Base-by-base conservation (phyloP, 2,329 filamentous ascomycete species). In the Penicillium sp. region DNA sequence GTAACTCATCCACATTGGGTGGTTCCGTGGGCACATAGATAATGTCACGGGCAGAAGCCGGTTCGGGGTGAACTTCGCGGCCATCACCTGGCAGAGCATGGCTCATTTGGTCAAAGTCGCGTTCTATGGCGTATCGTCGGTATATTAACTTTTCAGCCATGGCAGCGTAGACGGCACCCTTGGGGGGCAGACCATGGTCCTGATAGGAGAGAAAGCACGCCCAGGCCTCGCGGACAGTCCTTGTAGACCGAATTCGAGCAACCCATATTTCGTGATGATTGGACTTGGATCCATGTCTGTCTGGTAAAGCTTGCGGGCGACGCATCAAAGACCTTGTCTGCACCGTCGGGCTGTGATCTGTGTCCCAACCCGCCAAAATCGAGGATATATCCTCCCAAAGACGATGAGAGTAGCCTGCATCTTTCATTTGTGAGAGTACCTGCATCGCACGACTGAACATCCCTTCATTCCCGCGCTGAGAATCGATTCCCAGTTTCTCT, bases 181-280 rank as follows among this genome's bases (percentile, higher is more conserved):
- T 69, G n/a, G 71, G 64, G 10, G 67, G 68, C 35, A 72, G 61
- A 9, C 67, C 69, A 14, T 74, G 71, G 22, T 79, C 74, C 65
- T 84, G 77, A 57, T 80, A 84, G 5, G 82, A 78, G 40, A 85
- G 69, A 66, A 86, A 88, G 59, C 82, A 85, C 22, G 84, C 84
- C 85, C 85, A 88, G 6, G 85, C 84, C 72, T 88, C 85, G 58
- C 83, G 78, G 45, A 82, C 71, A 4, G 85, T 87, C 35, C 85
- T 76, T 11, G 85, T 88, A 22, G 82, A 78, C 44, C 76, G 74
- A 50, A 88, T 81, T 11, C 85, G 78, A 32, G 81, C 82, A 55
- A 77, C 76, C 85, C 85, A 87, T 11, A 82, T 63, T 11, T 74
- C 58, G 2, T 64, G 62, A 16, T 74, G 60, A 44, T 70, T 58